Percentiles rank a stretch among this genome's conserved stretches.
Evolutionary conservation across 129 eudicot species (phyloP).

Genomic region (Chrysanthemum makinoi): DNA sequence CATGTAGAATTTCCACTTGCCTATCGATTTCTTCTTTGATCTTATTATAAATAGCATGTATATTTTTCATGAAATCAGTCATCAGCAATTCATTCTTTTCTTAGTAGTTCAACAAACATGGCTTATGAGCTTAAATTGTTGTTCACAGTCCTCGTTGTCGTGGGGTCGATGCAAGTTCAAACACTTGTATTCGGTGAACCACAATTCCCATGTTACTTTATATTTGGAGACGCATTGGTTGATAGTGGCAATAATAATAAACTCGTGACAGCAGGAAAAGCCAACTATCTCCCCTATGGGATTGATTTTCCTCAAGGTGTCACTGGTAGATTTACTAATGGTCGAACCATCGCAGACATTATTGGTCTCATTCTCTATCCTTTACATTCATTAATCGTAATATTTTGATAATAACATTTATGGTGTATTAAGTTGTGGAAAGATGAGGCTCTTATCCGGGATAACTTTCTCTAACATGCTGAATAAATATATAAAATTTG

Average conservation of each 20-base stretch:
- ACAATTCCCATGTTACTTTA: background rate
- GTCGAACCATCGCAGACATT: no score
- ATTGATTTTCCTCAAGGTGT: no score
- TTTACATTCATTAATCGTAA: no score
- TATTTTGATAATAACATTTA: no score
- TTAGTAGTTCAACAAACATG: background rate
- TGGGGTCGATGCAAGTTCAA: background rate
- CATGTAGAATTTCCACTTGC: background rate
- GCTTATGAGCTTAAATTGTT: background rate
- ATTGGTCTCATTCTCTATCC: no score
- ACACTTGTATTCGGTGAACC: background rate
- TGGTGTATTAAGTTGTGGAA: no score
- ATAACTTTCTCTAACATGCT: no score
- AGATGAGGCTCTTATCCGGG: no score
- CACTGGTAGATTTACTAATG: no score
- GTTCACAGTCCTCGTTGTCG: background rate
- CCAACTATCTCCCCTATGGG: no score
- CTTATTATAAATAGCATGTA: background rate
- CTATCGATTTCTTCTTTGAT: background rate
- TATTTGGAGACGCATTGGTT: background rate
- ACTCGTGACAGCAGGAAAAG: background rate
- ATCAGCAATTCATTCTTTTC: background rate
- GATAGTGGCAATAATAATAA: constrained; percentile 1
- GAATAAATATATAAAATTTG: no score
- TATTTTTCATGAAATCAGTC: background rate